Conservation (phyloP, 2,329 filamentous ascomycete genomes). For the Dactylellina sp. region DNA sequence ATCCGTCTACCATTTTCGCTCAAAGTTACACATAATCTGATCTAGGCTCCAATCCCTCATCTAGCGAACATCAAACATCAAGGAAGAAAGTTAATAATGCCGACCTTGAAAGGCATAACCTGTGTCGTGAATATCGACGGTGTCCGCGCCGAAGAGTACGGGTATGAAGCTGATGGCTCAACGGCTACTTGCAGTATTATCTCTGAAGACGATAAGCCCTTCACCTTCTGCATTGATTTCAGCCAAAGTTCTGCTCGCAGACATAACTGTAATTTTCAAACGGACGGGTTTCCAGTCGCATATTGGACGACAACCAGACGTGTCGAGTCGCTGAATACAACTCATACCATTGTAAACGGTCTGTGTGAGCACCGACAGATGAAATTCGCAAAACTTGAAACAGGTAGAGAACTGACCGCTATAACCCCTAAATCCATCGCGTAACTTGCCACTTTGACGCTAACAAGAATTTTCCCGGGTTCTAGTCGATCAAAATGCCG, state of each 20-base stretch:
- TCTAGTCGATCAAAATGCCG: constrained; percentile 27
- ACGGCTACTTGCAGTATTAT: constrained; percentile 26
- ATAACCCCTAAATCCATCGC: neutral
- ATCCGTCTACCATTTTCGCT: too few species aligned
- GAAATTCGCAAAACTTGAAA: constrained; percentile 35
- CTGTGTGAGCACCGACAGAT: neutral
- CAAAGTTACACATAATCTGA: too few species aligned
- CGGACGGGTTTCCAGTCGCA: constrained; percentile 5
- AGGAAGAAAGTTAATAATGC: constrained; percentile 14
- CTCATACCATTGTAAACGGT: neutral
- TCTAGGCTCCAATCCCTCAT: too few species aligned
- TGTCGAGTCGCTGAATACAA: neutral
- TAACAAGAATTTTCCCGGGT: neutral
- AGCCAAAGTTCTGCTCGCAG: constrained; percentile 1
- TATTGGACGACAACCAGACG: neutral
- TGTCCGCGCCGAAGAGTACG: constrained; percentile 19
- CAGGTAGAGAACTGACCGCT: constrained; percentile 9
- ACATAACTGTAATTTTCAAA: constrained; percentile 6
- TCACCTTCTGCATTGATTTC: constrained; percentile 31
- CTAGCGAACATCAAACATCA: too few species aligned
- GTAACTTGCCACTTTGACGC: neutral
- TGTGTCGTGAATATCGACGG: constrained; percentile 17
- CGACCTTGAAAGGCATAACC: constrained; percentile 24
- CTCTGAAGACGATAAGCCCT: constrained; percentile 31
- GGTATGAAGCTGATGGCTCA: constrained; percentile 10